Base-by-base conservation (phyloP, 75 land plant genomes). In the Sequoia sempervirens region DNA sequence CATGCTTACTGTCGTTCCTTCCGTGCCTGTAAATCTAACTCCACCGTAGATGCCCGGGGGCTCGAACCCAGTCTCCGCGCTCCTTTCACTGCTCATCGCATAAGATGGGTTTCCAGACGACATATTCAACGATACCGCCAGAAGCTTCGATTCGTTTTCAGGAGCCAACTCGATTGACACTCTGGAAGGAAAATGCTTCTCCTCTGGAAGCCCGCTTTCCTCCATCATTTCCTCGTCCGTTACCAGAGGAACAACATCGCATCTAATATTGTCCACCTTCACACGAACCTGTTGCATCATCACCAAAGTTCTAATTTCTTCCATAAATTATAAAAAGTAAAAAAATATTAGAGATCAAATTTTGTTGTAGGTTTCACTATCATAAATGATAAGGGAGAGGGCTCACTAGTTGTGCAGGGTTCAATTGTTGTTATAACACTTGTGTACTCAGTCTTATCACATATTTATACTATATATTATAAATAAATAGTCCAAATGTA, bases 131-230 rank as follows among this genome's bases (percentile, higher is more conserved):
- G 94, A 93, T 0, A 93, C 86, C 1, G 90, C 87, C 13, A 91
- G 0, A 0, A 91, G 73, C 36, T 86, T 69, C 4, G 86, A 28
- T 43, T 89, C 92, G 0, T 85, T 53, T 5, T 80, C 84, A 40
- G 94, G 94, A 1, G 87, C 87, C 40, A 93, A 50, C 45, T 88
- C 90, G 47, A 93, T 47, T 4, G 92, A 89, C 34, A 93, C 81
- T 8, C 89, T 80, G 17, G 94, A 91, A 10, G 94, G 94, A 81
- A 93, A 93, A 68, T 93, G 91, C 68, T 93, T 93, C 72, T 93
- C 94, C 2, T 86, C 75, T 3, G 83, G 26, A 23, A 80, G 80
- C 34, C 93, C 92, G 61, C 87, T 43, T 23, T 87, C 88, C 0
- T 75, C 66, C 2, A 11, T 12, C 86, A 89, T 79, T 2, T 86